Evolutionary conservation across 202 grass and related monocot genomes (phyloP).

Genomic region (Panicum virgatum): DNA sequence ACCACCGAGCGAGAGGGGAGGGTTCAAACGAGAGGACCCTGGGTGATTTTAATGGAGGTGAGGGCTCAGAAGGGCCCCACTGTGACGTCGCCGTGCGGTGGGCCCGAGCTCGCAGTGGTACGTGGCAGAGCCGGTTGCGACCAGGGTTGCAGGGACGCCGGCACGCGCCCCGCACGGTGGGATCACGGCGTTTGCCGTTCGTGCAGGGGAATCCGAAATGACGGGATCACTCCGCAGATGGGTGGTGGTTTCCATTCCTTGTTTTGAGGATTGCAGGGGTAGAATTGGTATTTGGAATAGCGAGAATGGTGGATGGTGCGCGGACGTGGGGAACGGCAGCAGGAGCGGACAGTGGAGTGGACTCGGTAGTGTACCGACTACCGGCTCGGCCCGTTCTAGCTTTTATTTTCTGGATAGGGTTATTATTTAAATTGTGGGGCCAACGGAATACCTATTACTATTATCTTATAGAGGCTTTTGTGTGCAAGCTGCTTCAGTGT

Average conservation of each 20-base stretch:
- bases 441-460: not conserved
- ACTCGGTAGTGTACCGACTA: conserved; percentile 36
- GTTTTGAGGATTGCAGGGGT: fast-evolving
- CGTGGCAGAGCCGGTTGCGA: conserved; percentile 37
- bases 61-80: not conserved
- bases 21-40: not conserved
- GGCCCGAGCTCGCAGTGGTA: conserved; percentile 4
- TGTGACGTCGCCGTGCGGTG: not conserved
- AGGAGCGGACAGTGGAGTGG: conserved; percentile 27
- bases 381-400: conserved; percentile 10
- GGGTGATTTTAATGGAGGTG: conserved; percentile 16
- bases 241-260: not conserved
- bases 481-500: not conserved
- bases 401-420: conserved; percentile 36
- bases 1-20: conserved; percentile 24
- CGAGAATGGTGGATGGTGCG: not conserved
- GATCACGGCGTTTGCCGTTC: conserved; percentile 28
- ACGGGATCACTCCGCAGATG: fast-evolving
- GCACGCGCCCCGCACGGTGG: conserved; percentile 41
- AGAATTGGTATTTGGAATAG: not conserved
- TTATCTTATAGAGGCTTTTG: conserved; percentile 8
- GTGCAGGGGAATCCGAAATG: not conserved
- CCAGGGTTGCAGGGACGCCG: conserved; percentile 24
- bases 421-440: conserved; percentile 29
- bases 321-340: conserved; percentile 32